Evolutionary conservation across 1,284 basidiomycete genomes (phyloP), one percentile per base, ranked within the genome.

Genomic region (Trichosporon asahii): DNA sequence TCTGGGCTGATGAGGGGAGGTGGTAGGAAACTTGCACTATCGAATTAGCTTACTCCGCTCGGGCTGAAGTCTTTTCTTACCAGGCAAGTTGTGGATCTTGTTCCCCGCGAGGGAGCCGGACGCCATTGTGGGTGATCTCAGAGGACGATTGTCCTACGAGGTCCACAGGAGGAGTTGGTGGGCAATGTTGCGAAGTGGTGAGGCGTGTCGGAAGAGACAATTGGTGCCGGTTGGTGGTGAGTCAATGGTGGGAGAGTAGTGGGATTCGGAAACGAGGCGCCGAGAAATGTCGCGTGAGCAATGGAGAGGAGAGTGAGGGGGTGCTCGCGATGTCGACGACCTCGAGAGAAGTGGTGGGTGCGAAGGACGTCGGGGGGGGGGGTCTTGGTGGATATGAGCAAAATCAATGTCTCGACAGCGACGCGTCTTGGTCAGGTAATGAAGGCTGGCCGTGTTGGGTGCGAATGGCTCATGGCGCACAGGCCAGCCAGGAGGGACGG

Each of bases 1-100:
- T 73, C 63, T 80, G 77, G 3, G 75, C 74, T 3, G 79, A 77
- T 1, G 75, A 67, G 18, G 79, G 79, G 60, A 82, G 71, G 69
- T 79, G 78, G 71, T 82, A 82, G 18, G 74, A 75, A 37, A 82
- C 79, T 67, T 76, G 74, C 9, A 82, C 81, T 82, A 61, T 55
- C 12, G 31, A n/a, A 73, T 53, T 23, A 53, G 49, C 49, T 23
- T 18, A 53, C 18, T 44, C 40, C 15, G 12, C n/a, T n/a, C 40
- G 40, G 40, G 18, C 40, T 44, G 18, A 44, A 12, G 15, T 12
- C 11, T 44, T 44, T 18, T 71, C 79, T 65, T 68, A 81, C 81
- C 81, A 66, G 81, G 81, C 23, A 82, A 72, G 12, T 75, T 73
- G 67, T 82, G 81, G 29, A 82, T 82, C 53, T 74, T 74, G 68